Conservation (phyloP, 2,329 filamentous ascomycete genomes). For the Phyllosticta citribraziliensis region DNA sequence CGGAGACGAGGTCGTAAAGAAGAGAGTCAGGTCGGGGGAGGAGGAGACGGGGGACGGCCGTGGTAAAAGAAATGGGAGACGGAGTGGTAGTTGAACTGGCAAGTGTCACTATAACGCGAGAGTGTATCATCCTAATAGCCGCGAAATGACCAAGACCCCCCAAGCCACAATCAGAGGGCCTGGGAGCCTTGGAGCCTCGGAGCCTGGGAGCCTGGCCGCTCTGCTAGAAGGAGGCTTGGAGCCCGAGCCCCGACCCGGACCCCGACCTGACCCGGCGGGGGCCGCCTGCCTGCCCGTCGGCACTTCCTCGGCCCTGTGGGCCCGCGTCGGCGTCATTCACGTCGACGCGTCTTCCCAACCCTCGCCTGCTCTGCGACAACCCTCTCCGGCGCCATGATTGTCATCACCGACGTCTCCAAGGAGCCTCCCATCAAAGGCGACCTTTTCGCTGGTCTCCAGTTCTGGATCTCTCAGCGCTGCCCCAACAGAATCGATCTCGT, state of each 20-base stretch:
- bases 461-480: constrained; percentile 48
- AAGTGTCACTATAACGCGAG: background rate
- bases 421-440: constrained; percentile 22
- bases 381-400: background rate
- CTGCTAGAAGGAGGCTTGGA: too few relatives aligned
- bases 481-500: constrained; percentile 41
- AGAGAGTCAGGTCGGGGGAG: background rate
- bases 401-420: constrained; percentile 16
- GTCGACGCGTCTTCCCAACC: constrained; percentile 1
- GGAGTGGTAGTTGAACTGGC: background rate
- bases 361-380: background rate
- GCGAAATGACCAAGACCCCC: background rate
- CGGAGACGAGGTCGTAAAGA: background rate
- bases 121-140: background rate
- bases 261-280: too few relatives aligned
- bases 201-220: too few relatives aligned
- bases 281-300: background rate
- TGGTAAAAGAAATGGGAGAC: background rate
- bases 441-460: constrained; percentile 45
- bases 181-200: too few relatives aligned
- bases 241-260: background rate
- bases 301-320: background rate
- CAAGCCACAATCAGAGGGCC: background rate
- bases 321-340: background rate
- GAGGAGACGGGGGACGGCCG: background rate